Evolutionary conservation across 331 rosid species (phyloP).

Genomic region (Rhamnella rubrinervis): DNA sequence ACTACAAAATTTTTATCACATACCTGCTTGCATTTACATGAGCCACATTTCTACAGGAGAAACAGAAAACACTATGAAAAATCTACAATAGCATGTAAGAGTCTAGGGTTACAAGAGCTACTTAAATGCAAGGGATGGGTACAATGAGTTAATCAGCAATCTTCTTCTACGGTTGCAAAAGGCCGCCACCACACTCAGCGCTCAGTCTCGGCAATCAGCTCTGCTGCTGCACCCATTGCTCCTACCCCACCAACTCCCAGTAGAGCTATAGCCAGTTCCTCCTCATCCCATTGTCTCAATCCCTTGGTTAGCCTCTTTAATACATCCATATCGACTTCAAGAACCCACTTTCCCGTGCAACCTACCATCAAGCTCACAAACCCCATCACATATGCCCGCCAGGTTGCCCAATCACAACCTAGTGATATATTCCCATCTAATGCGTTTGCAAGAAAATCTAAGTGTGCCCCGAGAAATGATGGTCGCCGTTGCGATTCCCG

Average conservation of each 20-base stretch:
- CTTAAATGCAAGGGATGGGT: background rate
- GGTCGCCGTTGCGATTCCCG: slow-evolving; percentile 70
- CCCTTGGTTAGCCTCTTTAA: slow-evolving; percentile 81
- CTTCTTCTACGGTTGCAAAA: background rate
- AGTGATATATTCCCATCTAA: slow-evolving; percentile 75
- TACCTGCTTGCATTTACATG: slow-evolving; percentile 2
- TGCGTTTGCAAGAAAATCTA: slow-evolving; percentile 81
- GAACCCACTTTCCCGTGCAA: slow-evolving; percentile 69
- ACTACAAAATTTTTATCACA: background rate
- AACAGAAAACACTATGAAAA: background rate
- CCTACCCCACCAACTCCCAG: slow-evolving; percentile 67
- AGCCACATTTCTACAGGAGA: background rate
- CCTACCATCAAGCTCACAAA: slow-evolving; percentile 78
- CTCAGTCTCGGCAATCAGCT: slow-evolving; percentile 55
- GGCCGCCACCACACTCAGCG: slow-evolving; percentile 18
- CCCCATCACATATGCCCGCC: slow-evolving; percentile 79
- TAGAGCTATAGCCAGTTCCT: slow-evolving; percentile 76
- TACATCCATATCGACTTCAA: slow-evolving; percentile 64
- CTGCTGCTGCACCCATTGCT: slow-evolving; percentile 92
- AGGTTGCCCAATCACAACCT: slow-evolving; percentile 76
- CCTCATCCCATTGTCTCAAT: slow-evolving; percentile 70
- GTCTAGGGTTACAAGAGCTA: background rate
- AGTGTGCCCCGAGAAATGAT: slow-evolving; percentile 58
- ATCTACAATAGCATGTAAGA: background rate
- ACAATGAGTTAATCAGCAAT: background rate